Evolutionary conservation across 2,329 filamentous ascomycete species (phyloP).

Genomic region (Penicillium thymicola): DNA sequence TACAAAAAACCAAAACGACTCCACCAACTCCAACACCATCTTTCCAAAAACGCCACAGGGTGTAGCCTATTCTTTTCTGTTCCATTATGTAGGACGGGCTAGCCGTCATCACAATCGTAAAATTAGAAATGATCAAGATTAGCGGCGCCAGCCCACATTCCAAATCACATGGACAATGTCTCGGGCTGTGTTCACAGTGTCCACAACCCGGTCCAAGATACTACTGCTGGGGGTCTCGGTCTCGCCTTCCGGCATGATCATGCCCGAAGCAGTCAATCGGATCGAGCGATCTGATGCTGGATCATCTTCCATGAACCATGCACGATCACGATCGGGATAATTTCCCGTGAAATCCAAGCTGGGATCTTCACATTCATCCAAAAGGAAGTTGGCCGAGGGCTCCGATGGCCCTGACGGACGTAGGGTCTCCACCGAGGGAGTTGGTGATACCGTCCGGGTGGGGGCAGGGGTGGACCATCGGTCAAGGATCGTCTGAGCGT

Average conservation of each 20-base stretch:
- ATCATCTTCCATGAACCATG: constrained; percentile 51
- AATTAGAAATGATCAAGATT: constrained; percentile 17
- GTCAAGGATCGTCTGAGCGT: constrained; percentile 29
- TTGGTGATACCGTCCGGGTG: constrained; percentile 57
- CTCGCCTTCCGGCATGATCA: constrained; percentile 87
- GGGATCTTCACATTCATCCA: constrained; percentile 59
- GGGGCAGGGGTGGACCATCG: constrained; percentile 39
- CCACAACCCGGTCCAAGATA: constrained; percentile 74
- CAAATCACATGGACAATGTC: constrained; percentile 66
- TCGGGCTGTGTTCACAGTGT: constrained; percentile 66
- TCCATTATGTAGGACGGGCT: not conserved
- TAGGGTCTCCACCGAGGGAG: constrained; percentile 78
- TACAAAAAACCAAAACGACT: not conserved
- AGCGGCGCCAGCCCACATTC: constrained; percentile 63
- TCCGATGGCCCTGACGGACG: constrained; percentile 57
- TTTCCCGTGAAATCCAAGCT: constrained; percentile 40
- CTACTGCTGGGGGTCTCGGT: constrained; percentile 62
- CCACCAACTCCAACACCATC: not conserved
- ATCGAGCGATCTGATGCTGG: constrained; percentile 57
- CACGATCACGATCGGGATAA: constrained; percentile 20
- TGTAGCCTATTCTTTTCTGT: not conserved
- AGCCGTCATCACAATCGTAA: constrained; percentile 1
- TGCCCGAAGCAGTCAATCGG: constrained; percentile 76
- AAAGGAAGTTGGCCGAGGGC: constrained; percentile 62
- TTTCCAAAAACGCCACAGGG: not conserved